Base-by-base conservation (phyloP, 192 early-diverging fungal species). In the Dissophora ornata region DNA sequence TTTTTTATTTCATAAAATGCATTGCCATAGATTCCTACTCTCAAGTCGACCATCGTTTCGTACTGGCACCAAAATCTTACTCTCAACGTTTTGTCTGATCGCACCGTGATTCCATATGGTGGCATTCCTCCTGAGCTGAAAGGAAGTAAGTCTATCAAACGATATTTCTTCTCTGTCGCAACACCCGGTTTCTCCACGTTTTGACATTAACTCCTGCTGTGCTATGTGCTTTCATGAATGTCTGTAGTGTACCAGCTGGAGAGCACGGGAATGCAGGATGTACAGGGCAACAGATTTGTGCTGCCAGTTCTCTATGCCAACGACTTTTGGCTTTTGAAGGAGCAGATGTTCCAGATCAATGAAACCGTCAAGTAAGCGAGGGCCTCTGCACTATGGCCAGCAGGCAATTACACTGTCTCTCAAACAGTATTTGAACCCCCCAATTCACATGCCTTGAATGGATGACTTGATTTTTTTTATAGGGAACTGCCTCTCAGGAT, bases 41-140 rank as follows among this genome's bases (percentile, higher is more conserved):
- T 75, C 12, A 55, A n/a, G 15, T 62, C 84, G 4, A 67, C 86
- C 1, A 66, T 85, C 42, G 81, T 93, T 22, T 90, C 92, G 15
- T 91, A 95, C 81, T 95, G 92, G 92, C 89, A 89, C 78, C 73
- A 82, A 47, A 95, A 95, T 73, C 58, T 94, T 42, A 95, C 93
- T 10, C 55, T 95, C 26, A 71, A 58, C 59, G 52, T 93, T 8
- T 64, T 95, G 29, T 77, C 82, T 10, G 83, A 84, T 18, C 68
- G 79, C 30, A 55, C 55, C 6, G 53, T 89, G 4, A 78, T 90
- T 15, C 73, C 86, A 18, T 81, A 79, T 28, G 40, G 58, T 18
- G 60, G 62, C 15, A 38, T 86, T 19, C 89, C 82, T 40, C 88
- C 90, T 29, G 59, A 78, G 40, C 65, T 92, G 21, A 59, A 81